Evolutionary conservation across 345 rosid species (phyloP).

Genomic region (Fremontodendron californicum): DNA sequence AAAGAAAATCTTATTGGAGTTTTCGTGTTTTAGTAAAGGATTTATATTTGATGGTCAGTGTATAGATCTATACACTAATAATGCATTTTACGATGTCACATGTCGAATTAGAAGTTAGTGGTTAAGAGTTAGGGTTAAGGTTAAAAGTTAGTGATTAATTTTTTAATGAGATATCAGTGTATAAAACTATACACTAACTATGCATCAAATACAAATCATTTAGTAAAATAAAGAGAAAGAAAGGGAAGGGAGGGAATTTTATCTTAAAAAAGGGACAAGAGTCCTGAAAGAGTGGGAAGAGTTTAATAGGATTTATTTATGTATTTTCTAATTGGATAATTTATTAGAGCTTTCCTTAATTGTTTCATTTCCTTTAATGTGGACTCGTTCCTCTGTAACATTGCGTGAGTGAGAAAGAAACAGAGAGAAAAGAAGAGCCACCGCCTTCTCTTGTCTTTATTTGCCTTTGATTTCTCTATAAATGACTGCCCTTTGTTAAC

Average conservation of each 20-base stretch:
- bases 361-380: constrained; percentile 24
- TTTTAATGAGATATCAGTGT: too few relatives aligned
- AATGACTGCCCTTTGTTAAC: constrained; percentile 21
- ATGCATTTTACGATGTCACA: too few relatives aligned
- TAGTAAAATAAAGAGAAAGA: not conserved
- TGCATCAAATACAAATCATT: too few relatives aligned
- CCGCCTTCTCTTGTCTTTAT: constrained; percentile 23
- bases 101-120: too few relatives aligned
- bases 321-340: constrained; percentile 23
- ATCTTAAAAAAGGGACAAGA: constrained; percentile 43
- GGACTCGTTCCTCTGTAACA: constrained; percentile 14
- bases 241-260: constrained; percentile 12
- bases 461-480: constrained; percentile 34
- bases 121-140: too few relatives aligned
- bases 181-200: too few relatives aligned
- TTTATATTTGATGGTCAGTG: too few relatives aligned
- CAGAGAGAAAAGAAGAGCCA: not conserved
- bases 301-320: constrained; percentile 24
- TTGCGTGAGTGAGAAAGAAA: not conserved
- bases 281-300: constrained; percentile 48
- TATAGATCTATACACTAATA: too few relatives aligned
- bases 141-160: too few relatives aligned
- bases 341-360: constrained; percentile 17
- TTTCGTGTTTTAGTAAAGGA: too few relatives aligned
- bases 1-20: constrained; percentile 27